phyloP scores from a whole-genome alignment of 2,329 filamentous ascomycete genomes.

The Ceratocystis lukuohia region DNA sequence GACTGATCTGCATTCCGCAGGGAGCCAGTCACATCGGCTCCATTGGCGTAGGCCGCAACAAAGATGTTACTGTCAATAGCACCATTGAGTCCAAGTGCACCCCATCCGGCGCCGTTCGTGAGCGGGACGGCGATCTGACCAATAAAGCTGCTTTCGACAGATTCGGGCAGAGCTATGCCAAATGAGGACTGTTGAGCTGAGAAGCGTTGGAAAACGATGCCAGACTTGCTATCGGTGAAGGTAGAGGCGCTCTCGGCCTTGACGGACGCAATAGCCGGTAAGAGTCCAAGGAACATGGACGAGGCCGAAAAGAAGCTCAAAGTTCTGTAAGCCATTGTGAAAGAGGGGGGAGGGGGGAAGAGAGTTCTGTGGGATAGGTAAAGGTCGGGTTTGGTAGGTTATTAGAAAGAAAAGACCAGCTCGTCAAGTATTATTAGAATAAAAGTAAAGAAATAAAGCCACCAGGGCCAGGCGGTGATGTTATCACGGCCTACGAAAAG shows the following conservation, averaged over 20 bases:
- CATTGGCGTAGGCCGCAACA: slow-evolving; percentile 33
- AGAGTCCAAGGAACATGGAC: slow-evolving; percentile 16
- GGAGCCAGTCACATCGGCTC: slow-evolving; percentile 29
- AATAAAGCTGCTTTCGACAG: slow-evolving; percentile 31
- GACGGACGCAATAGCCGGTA: slow-evolving; percentile 1
- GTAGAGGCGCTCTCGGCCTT: slow-evolving; percentile 8
- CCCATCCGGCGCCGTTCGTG: slow-evolving; percentile 32
- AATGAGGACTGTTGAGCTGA: slow-evolving; percentile 28
- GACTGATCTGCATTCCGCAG: slow-evolving; percentile 34
- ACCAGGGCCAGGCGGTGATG: slow-evolving; percentile 16
- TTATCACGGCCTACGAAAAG: slow-evolving; percentile 14
- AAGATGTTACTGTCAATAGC: slow-evolving; percentile 35
- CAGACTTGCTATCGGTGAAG: slow-evolving; percentile 18
- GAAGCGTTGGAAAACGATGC: slow-evolving; percentile 25
- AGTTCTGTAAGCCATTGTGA: slow-evolving; percentile 14
- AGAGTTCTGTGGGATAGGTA: not conserved
- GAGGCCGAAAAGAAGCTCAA: slow-evolving; percentile 12
- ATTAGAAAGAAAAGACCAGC: not conserved
- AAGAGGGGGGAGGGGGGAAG: not conserved
- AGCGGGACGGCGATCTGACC: slow-evolving; percentile 34
- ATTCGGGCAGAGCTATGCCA: slow-evolving; percentile 31
- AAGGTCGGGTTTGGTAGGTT: slow-evolving; percentile 5
- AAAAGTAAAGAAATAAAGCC: slow-evolving; percentile 15
- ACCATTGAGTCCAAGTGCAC: slow-evolving; percentile 32
- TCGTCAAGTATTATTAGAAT: slow-evolving; percentile 1